Base-by-base conservation (phyloP, 805 yeast genomes). In the Candida endomychidarum region DNA sequence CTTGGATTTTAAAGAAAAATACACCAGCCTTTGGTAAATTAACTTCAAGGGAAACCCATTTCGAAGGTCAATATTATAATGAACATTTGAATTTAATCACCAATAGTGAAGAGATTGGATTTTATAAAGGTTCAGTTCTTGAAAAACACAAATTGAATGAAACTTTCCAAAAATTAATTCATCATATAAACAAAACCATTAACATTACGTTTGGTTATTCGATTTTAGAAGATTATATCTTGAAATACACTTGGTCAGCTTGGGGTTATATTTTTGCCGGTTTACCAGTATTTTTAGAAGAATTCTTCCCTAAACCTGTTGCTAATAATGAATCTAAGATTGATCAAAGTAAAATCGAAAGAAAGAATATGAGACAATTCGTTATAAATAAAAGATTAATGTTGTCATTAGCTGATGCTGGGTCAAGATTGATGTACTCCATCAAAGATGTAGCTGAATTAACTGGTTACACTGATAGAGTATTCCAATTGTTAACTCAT, bases 211-310 rank as follows among this genome's bases (percentile, higher is more conserved):
- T 86, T 41, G 63, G 73, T 8, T 90, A 88, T 59, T 82, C 81
- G 37, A 70, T 86, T 46, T 61, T 85, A 43, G 96, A 90, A 65
- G 95, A 88, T 56, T 87, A 88, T 54, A 78, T 89, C 34, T 74
- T 90, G 60, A 90, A 89, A 63, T 88, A 86, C 56, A 80, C 91
- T 9, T 90, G 97, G 97, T 88, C 96, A 3, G 96, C 95, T 0
- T 75, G 90, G 64, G 96, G 97, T n/a, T 89, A 88, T 58, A 62
- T 89, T 16, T 89, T 87, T 65, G 86, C 96, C 0, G 84, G 96
- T 1, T 74, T 90, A 47, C 98, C 98, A 2, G 90, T 90, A 12
- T 78, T 89, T 38, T 59, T 87, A 42, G 82, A 81, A 14, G 74
- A 69, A 39, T 23, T 47, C 5, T 45, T 42, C 31, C 51, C 33